Evolutionary conservation across 176 grass and related monocot species (phyloP), one percentile per base, ranked within the genome.

Genomic region (Cocos nucifera): DNA sequence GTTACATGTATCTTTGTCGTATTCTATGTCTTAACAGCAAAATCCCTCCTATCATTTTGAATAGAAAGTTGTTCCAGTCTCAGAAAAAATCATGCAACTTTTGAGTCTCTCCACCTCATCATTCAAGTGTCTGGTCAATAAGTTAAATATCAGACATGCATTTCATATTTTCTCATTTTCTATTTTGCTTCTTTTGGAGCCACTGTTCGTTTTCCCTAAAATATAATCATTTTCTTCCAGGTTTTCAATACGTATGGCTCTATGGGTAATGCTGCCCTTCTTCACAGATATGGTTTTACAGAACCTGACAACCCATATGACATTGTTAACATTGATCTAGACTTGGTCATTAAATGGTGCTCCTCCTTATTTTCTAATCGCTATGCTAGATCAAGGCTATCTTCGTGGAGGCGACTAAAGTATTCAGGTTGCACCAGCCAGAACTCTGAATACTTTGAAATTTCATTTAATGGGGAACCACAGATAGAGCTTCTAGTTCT

Each of bases 261-360:
- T 49, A 88, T 83, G 75, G 87, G 92, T 69, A 91, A 97, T 78
- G 93, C 87, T 75, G 93, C 87, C 67, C 77, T 91, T 64, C 87
- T 91, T 77, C 78, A 97, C 73, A 72, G 87, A 73, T 91, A 97
- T 82, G 92, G 87, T 22, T 91, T 97, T 56, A 97, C 87, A 35
- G 87, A 97, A 91, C 63, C 69, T 4, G 84, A 70, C 65, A 97
- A 97, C 22, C 66, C 54, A 28, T 97, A 80, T 23, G 84, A 97
- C 66, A 90, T 97, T 44, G 79, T 97, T 55, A 91, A 97, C 73
- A 85, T 91, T 25, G 81, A 97, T 35, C 51, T 97, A 70, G 22
- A 69, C 39, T 66, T 97, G 62, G 78, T 91, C 49, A 63, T 78
- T 22, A 80, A 80, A 70, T 85, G 81, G 72, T 91, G 81, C 66